A percentile compares a stretch with the other conserved stretches of the same genome.
These are phyloP conservation scores for Scleroderma bovista DNA, from an alignment of 768 basidiomycete genomes.

Conservation along the genomic window DNA sequence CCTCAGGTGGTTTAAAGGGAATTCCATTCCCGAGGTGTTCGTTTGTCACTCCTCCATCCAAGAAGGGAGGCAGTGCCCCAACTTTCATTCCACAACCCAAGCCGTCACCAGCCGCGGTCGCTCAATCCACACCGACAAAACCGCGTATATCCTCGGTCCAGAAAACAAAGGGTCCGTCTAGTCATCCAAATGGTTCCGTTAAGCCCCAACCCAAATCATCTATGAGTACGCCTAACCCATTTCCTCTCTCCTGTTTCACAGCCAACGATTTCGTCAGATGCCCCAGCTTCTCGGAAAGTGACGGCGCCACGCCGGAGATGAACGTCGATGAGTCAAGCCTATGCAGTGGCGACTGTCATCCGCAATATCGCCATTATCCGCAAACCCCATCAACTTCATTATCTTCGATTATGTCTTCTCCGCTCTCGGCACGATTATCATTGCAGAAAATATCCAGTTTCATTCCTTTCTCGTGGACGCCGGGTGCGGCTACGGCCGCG, in stretches of 20 bases:
- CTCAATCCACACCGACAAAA: conserved; percentile 24
- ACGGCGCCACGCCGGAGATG: conserved; percentile 20
- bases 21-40: conserved; percentile 19
- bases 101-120: conserved; percentile 33
- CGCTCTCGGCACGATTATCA: conserved; percentile 51
- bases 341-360: neutral
- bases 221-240: conserved; percentile 60
- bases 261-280: conserved; percentile 36
- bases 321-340: conserved; percentile 22
- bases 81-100: conserved; percentile 64
- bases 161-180: conserved; percentile 19
- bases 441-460: conserved; percentile 58
- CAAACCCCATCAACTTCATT: conserved; percentile 34
- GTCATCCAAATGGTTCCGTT: conserved; percentile 56
- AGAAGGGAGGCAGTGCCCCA: conserved; percentile 41
- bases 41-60: conserved; percentile 48
- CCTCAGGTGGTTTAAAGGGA: conserved; percentile 23
- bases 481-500: conserved; percentile 30
- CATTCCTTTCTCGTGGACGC: conserved; percentile 50
- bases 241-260: conserved; percentile 31
- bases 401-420: conserved; percentile 46
- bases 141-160: conserved; percentile 34
- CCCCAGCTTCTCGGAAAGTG: conserved; percentile 25
- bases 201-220: conserved; percentile 43
- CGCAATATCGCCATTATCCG: conserved; percentile 4